Evolutionary conservation across 169 alveolate genomes (phyloP).

Genomic region (Ophryocystis elektroscirrha): DNA sequence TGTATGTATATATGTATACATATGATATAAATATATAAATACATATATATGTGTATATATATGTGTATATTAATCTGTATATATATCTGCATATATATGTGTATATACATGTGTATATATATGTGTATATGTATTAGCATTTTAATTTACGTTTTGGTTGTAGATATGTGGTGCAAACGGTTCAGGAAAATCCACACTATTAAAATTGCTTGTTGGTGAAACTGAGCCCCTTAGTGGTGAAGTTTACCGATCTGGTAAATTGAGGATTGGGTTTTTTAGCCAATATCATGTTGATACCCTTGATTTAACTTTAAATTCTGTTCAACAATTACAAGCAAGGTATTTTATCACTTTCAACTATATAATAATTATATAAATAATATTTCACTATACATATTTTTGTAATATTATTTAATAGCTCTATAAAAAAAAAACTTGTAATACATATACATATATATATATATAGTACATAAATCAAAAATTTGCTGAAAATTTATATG

Average conservation of each 20-base stretch:
- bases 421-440: no score
- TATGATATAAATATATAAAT: neutral
- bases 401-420: neutral
- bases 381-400: neutral
- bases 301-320: conserved; percentile 70
- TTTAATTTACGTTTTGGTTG: conserved; percentile 1
- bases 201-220: conserved; percentile 61
- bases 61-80: no score
- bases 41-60: conserved; percentile 2
- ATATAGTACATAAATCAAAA: no score
- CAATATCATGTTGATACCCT: conserved; percentile 83
- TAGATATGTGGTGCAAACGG: conserved; percentile 89
- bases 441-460: no score
- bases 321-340: conserved; percentile 62
- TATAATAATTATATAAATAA: neutral
- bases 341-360: neutral
- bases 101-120: conserved; percentile 17
- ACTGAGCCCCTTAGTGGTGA: conserved; percentile 58
- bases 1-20: no score
- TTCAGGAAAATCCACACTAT: conserved; percentile 82
- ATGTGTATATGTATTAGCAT: conserved; percentile 16
- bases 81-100: no score
- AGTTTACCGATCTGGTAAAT: conserved; percentile 59
- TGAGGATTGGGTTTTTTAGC: conserved; percentile 71
- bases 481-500: no score